Percentiles rank a stretch among this genome's conserved stretches.
Evolutionary conservation across 495 filamentous ascomycete species (phyloP).

Genomic region (Aspergillus egyptiacus): DNA sequence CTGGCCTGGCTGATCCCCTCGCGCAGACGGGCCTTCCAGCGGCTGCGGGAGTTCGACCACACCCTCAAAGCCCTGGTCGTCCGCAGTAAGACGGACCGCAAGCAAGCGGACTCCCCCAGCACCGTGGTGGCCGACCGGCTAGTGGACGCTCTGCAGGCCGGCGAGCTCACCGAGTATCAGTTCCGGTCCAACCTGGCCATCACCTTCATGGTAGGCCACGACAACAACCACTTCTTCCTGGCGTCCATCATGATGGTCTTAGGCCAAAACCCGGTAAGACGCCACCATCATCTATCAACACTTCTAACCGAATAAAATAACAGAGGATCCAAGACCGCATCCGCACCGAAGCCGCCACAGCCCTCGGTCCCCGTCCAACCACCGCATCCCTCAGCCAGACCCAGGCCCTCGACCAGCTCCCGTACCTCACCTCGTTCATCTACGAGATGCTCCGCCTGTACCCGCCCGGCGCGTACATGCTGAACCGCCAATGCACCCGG

Average conservation of each 20-base stretch:
- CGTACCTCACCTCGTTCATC: constrained; percentile 32
- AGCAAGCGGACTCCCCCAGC: background rate
- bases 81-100: background rate
- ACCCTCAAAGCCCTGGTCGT: no score
- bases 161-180: constrained; percentile 23
- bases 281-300: no score
- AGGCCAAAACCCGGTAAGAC: constrained; percentile 14
- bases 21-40: no score
- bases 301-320: no score
- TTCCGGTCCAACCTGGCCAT: constrained; percentile 33
- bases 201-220: constrained; percentile 31
- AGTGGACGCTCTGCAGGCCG: constrained; percentile 17
- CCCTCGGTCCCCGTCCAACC: no score
- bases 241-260: constrained; percentile 30
- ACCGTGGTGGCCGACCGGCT: background rate
- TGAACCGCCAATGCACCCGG: constrained; percentile 25
- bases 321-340: no score
- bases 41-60: no score
- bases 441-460: constrained; percentile 37
- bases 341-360: no score
- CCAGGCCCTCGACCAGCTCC: constrained; percentile 25
- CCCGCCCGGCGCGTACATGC: constrained; percentile 33
- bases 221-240: constrained; percentile 31
- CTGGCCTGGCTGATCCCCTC: no score
- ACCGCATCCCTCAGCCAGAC: constrained; percentile 4